Evolutionary conservation across 305 asterid species (phyloP).

Genomic region (Caryopteris hybrid): DNA sequence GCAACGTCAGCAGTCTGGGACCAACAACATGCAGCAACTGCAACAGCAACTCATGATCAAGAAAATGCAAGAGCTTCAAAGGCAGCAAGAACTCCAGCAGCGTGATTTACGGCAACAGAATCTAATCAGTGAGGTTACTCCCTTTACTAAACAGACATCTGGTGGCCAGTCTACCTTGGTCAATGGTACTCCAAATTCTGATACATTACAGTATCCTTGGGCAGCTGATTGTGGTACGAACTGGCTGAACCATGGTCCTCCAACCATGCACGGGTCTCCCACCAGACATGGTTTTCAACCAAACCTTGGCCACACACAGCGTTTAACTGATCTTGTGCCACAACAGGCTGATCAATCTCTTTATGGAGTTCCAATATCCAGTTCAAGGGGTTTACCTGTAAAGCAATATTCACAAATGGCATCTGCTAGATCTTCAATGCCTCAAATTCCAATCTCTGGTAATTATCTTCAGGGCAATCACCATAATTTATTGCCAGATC

Average conservation of each 20-base stretch:
- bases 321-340: slow-evolving; percentile 40
- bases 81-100: slow-evolving; percentile 75
- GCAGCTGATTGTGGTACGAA: slow-evolving; percentile 53
- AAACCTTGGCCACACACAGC: slow-evolving; percentile 49
- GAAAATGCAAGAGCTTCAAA: slow-evolving; percentile 90
- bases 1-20: slow-evolving; percentile 74
- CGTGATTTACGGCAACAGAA: slow-evolving; percentile 51
- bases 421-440: slow-evolving; percentile 43
- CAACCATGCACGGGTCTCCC: slow-evolving; percentile 54
- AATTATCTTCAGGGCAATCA: slow-evolving; percentile 50
- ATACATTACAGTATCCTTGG: slow-evolving; percentile 41
- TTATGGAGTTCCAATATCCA: slow-evolving; percentile 78
- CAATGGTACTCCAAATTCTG: slow-evolving; percentile 48
- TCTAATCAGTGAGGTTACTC: slow-evolving; percentile 42
- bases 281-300: slow-evolving; percentile 47
- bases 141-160: slow-evolving; percentile 49
- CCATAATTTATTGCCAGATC: slow-evolving; percentile 41
- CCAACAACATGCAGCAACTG: slow-evolving; percentile 63
- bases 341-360: slow-evolving; percentile 79
- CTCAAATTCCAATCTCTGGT: slow-evolving; percentile 42
- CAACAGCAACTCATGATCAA: slow-evolving; percentile 73
- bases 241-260: slow-evolving; percentile 61
- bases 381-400: slow-evolving; percentile 56
- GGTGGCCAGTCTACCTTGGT: slow-evolving; percentile 50
- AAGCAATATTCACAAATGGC: slow-evolving; percentile 53